Percentiles rank a stretch among this genome's conserved stretches.
phyloP scores from a whole-genome alignment of 306 rosid genomes.

The Medicago arabica region DNA sequence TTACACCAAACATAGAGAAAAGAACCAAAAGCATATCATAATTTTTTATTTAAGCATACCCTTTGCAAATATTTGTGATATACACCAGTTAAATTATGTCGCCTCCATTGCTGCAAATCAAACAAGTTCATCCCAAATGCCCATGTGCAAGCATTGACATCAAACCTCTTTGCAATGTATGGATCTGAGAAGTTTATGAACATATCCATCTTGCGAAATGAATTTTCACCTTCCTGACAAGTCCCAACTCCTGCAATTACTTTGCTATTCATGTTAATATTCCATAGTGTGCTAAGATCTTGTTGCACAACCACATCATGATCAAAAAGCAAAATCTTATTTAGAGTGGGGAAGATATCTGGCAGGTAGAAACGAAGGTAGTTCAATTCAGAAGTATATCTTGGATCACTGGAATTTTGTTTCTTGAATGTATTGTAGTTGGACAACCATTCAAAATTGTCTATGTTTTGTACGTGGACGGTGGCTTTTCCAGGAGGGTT shows the following conservation, averaged over 20 bases:
- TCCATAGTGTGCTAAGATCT: conserved; percentile 83
- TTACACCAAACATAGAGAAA: conserved; percentile 15
- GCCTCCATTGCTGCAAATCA: conserved; percentile 87
- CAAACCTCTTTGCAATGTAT: conserved; percentile 66
- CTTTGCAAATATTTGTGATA: conserved; percentile 70
- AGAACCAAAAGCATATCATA: conserved; percentile 24
- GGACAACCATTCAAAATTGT: conserved; percentile 69
- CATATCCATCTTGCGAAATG: conserved; percentile 68
- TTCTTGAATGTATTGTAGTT: conserved; percentile 55
- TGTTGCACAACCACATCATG: conserved; percentile 94
- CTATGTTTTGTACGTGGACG: conserved; percentile 74
- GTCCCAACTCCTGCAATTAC: conserved; percentile 80
- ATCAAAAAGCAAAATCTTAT: conserved; percentile 80
- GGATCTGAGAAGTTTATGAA: conserved; percentile 91
- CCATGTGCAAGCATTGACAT: conserved; percentile 87
- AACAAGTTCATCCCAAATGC: conserved; percentile 95
- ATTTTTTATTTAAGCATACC: conserved; percentile 57
- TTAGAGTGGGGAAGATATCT: conserved; percentile 71
- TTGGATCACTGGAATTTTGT: conserved; percentile 64
- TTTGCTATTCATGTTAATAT: conserved; percentile 69
- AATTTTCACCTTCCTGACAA: conserved; percentile 65
- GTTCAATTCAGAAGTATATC: conserved; percentile 87
- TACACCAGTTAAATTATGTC: conserved; percentile 64
- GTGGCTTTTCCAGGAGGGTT: conserved; percentile 89
- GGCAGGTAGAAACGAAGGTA: conserved; percentile 93